phyloP scores from a whole-genome alignment of 306 rosid species.

The Corylus heterophylla region DNA sequence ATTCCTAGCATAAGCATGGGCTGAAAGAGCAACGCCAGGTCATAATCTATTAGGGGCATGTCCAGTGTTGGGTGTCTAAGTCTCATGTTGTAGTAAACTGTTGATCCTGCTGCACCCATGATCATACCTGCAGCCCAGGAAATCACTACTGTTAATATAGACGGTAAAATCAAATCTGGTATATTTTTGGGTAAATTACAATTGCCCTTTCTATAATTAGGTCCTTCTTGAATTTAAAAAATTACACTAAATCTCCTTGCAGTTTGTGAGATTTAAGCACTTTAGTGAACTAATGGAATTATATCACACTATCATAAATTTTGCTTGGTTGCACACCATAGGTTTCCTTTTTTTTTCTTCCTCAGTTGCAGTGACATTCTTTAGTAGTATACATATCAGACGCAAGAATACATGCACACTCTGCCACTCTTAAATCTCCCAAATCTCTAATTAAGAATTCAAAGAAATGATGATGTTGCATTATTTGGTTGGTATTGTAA shows the following conservation, averaged over 20 bases:
- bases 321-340: not conserved
- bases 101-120: slow-evolving; percentile 85
- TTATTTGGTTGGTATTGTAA: not conserved
- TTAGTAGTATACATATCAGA: not conserved
- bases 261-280: not conserved
- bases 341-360: not conserved
- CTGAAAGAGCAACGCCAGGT: slow-evolving; percentile 69
- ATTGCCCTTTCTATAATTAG: not conserved
- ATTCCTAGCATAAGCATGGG: slow-evolving; percentile 83
- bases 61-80: slow-evolving; percentile 77
- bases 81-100: slow-evolving; percentile 67
- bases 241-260: not conserved
- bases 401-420: not conserved
- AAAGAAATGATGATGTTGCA: not conserved
- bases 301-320: not conserved
- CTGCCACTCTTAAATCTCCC: not conserved
- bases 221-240: not conserved
- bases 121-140: slow-evolving; percentile 64
- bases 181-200: not conserved
- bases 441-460: not conserved
- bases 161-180: not conserved
- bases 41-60: slow-evolving; percentile 68
- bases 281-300: not conserved
- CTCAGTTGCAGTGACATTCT: not conserved
- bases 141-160: slow-evolving; percentile 3